Evolutionary conservation across 75 land plant species (phyloP).

Genomic region (Cunninghamia lanceolata): DNA sequence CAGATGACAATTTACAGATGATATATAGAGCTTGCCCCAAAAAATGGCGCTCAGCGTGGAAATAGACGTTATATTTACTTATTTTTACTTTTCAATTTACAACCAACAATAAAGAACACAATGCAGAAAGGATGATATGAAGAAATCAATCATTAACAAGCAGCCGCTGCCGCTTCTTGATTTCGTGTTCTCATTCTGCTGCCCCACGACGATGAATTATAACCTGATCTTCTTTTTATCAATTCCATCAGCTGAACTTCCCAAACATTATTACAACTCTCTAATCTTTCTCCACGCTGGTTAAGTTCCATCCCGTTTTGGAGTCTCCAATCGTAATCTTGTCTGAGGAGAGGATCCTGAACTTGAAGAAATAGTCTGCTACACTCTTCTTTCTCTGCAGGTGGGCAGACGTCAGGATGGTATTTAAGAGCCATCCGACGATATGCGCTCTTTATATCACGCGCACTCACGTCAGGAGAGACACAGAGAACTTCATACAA

Average conservation of each 20-base stretch:
- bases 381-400: constrained; percentile 13
- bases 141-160: background rate
- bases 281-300: background rate
- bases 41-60: no score
- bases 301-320: background rate
- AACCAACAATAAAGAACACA: no score
- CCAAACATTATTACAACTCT: background rate
- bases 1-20: no score
- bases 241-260: background rate
- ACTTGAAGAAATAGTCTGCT: constrained; percentile 21
- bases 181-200: background rate
- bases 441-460: constrained; percentile 24
- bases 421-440: constrained; percentile 23
- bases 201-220: background rate
- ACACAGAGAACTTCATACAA: constrained; percentile 15
- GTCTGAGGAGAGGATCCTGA: constrained; percentile 22
- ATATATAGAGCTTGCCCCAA: no score
- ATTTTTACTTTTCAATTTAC: background rate
- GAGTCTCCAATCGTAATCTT: constrained; percentile 20
- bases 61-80: no score
- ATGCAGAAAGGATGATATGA: background rate
- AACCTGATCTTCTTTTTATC: background rate
- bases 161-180: background rate
- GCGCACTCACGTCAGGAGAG: background rate
- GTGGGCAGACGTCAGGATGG: constrained; percentile 39